These are phyloP conservation scores for Tilletia indica DNA, from an alignment of 1,284 basidiomycete species.

Conservation along the genomic window DNA sequence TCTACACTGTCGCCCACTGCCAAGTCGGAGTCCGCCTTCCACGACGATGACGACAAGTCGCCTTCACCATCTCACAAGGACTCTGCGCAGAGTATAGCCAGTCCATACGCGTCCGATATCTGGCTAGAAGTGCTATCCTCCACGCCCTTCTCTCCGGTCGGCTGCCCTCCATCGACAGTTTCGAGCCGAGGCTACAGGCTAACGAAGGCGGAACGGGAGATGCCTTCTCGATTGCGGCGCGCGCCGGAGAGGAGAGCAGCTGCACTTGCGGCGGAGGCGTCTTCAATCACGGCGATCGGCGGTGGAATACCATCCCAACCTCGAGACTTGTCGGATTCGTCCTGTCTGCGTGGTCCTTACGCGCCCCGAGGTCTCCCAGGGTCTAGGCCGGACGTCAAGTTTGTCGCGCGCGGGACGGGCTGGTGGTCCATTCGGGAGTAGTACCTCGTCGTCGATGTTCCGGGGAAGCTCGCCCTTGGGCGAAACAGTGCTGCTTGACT, in stretches of 20 bases:
- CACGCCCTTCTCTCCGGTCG: slow-evolving; percentile 43
- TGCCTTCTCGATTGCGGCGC: slow-evolving; percentile 34
- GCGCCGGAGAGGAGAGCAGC: slow-evolving; percentile 24
- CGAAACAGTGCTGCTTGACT: background rate
- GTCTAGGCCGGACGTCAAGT: background rate
- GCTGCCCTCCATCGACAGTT: slow-evolving; percentile 44
- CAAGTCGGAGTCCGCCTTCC: background rate
- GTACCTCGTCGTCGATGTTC: slow-evolving; percentile 1
- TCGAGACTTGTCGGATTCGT: background rate
- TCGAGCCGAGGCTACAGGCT: slow-evolving; percentile 46
- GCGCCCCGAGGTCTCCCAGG: too few relatives aligned
- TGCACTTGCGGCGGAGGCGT: slow-evolving; percentile 17
- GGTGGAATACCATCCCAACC: background rate
- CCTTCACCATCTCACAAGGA: too few relatives aligned
- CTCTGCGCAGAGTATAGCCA: too few relatives aligned
- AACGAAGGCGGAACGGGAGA: slow-evolving; percentile 45
- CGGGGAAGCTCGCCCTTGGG: background rate
- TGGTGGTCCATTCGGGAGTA: background rate
- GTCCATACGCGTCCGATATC: slow-evolving; percentile 46
- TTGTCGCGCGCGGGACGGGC: background rate
- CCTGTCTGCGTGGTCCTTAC: background rate
- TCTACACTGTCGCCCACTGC: slow-evolving; percentile 17
- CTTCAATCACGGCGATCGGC: slow-evolving; percentile 22
- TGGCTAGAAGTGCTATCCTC: slow-evolving; percentile 47
- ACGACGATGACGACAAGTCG: too few relatives aligned